Base-by-base conservation (phyloP, 768 basidiomycete genomes). In the Xanthoconium purpureum region DNA sequence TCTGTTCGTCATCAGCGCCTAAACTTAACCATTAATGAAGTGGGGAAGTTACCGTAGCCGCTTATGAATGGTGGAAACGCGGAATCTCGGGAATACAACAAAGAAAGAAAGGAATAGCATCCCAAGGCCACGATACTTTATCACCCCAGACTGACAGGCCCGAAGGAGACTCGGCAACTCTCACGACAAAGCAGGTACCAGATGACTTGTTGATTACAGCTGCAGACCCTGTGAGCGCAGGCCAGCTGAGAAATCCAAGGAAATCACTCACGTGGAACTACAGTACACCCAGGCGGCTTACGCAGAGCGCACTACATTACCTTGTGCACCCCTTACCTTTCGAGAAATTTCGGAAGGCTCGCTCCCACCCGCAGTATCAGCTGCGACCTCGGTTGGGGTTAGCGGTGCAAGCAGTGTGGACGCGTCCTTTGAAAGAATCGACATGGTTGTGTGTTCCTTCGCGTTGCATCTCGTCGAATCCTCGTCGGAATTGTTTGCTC, bases 381-480 rank as follows among this genome's bases (percentile, higher is more conserved):
- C 56, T 35, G 55, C 50, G 52, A 56, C 33, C 9, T 52, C 56
- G 13, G 56, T 66, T n/a, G 51, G 58, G 8, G 36, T 37, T 12
- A 36, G 24, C 12, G 33, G 2, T 14, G n/a, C 45, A 29, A 36
- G 18, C 13, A 20, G 47, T 8, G 42, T 2, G 10, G 46, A 44
- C 8, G 32, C 38, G 17, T 17, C 47, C 28, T 55, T 57, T 18
- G 55, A 61, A 24, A 63, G 56, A 39, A 67, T 83, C 40, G 87
- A 91, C 61, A 77, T 90, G 71, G 80, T 85, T 14, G 67, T 90
- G 20, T 87, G 87, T 63, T 89, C 88, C 5, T 90, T 89, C 63
- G 88, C 87, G 10, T 69, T 91, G 30, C 88, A 91, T 63, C 82
- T 91, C 36, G 69, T 89, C 33, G 80, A 82, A 44, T 77, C 76